phyloP scores from a whole-genome alignment of 2,329 filamentous ascomycete species.

The Claviceps purpurea region DNA sequence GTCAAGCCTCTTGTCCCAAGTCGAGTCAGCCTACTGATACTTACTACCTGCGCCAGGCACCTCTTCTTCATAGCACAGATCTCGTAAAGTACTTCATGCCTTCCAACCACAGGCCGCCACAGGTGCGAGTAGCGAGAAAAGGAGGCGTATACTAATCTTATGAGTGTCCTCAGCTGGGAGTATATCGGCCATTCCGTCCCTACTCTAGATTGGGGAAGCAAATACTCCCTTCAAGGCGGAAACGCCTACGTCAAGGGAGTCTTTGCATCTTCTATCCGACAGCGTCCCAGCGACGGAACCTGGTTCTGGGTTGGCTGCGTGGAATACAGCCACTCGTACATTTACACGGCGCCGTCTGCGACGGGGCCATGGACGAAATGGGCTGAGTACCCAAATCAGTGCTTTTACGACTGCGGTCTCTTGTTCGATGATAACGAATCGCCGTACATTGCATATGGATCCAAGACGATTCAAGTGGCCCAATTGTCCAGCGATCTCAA shows the following conservation, averaged over 20 bases:
- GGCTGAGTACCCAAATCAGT: neutral
- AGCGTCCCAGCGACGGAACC: neutral
- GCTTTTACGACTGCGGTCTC: neutral
- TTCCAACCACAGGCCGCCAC: too few species aligned
- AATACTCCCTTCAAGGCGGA: neutral
- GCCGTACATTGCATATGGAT: neutral
- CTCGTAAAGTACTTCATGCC: neutral
- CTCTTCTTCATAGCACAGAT: neutral
- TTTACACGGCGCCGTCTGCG: neutral
- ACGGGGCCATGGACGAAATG: neutral
- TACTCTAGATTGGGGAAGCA: neutral
- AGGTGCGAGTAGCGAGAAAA: neutral
- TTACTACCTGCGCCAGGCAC: neutral
- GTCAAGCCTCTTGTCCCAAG: neutral
- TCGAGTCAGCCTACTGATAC: neutral
- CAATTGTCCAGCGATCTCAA: neutral
- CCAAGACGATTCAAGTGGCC: neutral
- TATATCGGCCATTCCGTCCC: neutral
- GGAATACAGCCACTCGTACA: neutral
- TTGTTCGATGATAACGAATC: neutral
- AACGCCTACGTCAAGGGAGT: neutral
- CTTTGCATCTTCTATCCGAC: neutral
- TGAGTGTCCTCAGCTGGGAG: neutral
- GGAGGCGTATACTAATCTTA: neutral
- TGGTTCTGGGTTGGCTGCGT: constrained; percentile 1